A percentile compares a stretch with the other conserved stretches of the same genome.
Conservation (phyloP, 2,329 filamentous ascomycete genomes). For the Chrysoporthe deuterocubensis region DNA sequence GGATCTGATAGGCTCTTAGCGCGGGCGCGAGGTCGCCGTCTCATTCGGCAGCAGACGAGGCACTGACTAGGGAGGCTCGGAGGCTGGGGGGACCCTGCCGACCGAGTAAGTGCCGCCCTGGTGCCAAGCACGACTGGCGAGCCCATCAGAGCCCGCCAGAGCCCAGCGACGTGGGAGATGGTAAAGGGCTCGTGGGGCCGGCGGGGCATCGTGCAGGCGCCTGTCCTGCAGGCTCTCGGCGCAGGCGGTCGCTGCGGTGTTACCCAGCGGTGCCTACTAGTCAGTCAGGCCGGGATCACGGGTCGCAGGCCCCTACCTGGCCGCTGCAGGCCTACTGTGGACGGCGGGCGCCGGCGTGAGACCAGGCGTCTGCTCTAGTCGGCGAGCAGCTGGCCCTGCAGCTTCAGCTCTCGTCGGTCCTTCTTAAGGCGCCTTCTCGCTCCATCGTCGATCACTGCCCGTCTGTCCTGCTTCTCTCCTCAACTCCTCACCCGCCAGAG, state of each 20-base stretch:
- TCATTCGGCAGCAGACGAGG: neutral
- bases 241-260: neutral
- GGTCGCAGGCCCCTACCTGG: neutral
- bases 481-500: neutral
- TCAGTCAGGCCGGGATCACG: neutral
- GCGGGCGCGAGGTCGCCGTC: neutral
- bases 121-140: neutral
- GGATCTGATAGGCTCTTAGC: conserved; percentile 9
- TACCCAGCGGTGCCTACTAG: neutral
- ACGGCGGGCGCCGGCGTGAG: neutral
- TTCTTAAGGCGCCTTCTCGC: neutral
- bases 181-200: neutral
- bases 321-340: conserved; percentile 1
- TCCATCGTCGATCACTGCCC: too few species aligned
- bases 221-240: neutral
- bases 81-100: too few species aligned
- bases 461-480: neutral
- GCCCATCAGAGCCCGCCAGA: too few species aligned
- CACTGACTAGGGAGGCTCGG: too few species aligned
- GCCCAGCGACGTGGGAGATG: neutral
- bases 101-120: too few species aligned
- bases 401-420: neutral
- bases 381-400: neutral
- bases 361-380: neutral
- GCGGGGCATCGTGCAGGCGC: neutral